phyloP scores from a whole-genome alignment of 2,329 filamentous ascomycete genomes.

The Colletotrichum falcatum region DNA sequence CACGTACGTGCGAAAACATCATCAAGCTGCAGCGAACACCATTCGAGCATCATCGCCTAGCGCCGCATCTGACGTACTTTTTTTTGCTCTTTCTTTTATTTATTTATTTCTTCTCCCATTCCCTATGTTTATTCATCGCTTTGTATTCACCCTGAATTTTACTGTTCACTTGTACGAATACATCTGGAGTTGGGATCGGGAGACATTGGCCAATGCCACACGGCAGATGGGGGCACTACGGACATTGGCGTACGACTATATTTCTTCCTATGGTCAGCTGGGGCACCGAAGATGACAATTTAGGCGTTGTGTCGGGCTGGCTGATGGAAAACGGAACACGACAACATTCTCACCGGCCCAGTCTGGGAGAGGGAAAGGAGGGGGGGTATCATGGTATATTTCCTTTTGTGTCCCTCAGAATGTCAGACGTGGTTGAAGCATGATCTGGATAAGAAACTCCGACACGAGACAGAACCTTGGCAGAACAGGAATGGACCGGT shows the following conservation, averaged over 20 bases:
- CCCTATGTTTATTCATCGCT: constrained; percentile 9
- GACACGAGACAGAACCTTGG: constrained; percentile 38
- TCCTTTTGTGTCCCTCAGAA: constrained; percentile 11
- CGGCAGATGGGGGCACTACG: constrained; percentile 37
- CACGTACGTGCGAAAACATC: constrained; percentile 4
- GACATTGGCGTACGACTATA: constrained; percentile 40
- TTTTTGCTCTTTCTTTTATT: background rate
- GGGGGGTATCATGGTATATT: background rate
- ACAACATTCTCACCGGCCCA: constrained; percentile 12
- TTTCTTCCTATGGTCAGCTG: constrained; percentile 35
- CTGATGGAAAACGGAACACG: constrained; percentile 14
- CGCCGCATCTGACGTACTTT: constrained; percentile 18
- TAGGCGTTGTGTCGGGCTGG: constrained; percentile 18
- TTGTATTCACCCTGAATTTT: constrained; percentile 19
- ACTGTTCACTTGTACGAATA: constrained; percentile 41
- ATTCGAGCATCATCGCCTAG: constrained; percentile 33
- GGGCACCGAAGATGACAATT: constrained; percentile 6
- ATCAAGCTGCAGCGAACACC: constrained; percentile 18
- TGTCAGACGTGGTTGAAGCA: constrained; percentile 16
- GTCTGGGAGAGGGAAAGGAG: background rate
- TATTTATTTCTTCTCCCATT: constrained; percentile 14
- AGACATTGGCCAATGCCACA: constrained; percentile 39
- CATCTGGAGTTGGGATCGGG: constrained; percentile 39
- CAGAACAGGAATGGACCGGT: constrained; percentile 31
- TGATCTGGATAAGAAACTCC: constrained; percentile 33